Evolutionary conservation across 345 rosid species (phyloP), one percentile per base, ranked within the genome.

Genomic region (Mangifera indica): DNA sequence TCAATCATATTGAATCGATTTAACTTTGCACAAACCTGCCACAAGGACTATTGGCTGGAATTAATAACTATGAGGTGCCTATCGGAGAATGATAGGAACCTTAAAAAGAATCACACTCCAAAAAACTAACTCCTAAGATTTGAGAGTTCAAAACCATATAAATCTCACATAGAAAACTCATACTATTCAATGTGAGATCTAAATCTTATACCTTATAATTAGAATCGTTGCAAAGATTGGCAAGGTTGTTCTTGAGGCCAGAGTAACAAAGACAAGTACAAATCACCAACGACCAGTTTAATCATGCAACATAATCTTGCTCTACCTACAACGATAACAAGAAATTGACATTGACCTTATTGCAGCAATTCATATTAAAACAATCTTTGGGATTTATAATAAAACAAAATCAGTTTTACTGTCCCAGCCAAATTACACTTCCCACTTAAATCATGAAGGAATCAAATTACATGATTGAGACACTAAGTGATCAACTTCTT

Each of bases 391-490:
- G 17, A 26, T 25, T 18, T 12, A 46, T 7, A 26, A 44, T 34
- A 12, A 58, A 57, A 70, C 22, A 8, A 12, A 42, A 45, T 44
- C 44, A 58, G 73, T 58, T 58, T 45, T 49, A 58, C 40, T 70
- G 10, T 42, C 76, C 73, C 70, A 44, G 70, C 73, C 21, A 54
- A 78, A 60, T 53, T 52, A 49, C 60, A 20, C 63, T 67, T 59
- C 46, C 67, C 66, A 21, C 26, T 57, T 54, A 10, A 52, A 58
- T 37, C 26, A 63, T 15, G 67, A 51, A 46, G 57, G 20, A 14
- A 34, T n/a, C 25, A 25, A 7, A 46, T 61, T 13, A 22, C 56
- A 49, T 15, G 72, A 21, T 52, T 5, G n/a, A 52, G 44, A 40
- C 20, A 58, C 67, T 66, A 70, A 59, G 49, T 66, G 52, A 3